These are phyloP conservation scores for Suillus subalutaceus DNA, from an alignment of 768 basidiomycete species.

Conservation along the genomic window DNA sequence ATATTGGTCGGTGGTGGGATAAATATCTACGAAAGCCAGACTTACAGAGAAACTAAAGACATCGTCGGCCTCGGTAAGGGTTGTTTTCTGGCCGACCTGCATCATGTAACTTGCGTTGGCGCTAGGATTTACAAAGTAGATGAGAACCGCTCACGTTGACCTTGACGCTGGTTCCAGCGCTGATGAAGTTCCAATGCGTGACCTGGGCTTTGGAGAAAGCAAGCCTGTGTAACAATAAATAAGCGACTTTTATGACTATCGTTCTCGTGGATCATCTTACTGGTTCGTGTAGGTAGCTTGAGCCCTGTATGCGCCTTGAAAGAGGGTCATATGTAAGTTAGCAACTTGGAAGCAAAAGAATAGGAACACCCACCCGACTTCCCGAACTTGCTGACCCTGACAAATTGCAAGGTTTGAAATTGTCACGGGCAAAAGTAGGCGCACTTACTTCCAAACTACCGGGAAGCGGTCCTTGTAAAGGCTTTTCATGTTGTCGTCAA, in stretches of 20 bases:
- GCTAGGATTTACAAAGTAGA: too few relatives aligned
- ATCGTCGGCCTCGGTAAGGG: neutral
- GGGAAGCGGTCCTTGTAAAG: neutral
- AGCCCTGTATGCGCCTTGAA: neutral
- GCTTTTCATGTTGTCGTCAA: neutral
- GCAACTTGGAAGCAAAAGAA: neutral
- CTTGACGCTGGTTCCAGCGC: neutral
- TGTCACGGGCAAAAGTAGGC: neutral
- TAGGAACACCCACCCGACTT: neutral
- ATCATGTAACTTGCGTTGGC: neutral
- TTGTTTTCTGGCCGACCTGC: neutral
- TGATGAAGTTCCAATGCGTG: neutral
- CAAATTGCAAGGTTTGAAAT: neutral
- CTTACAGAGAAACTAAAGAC: neutral
- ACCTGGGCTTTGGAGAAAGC: neutral
- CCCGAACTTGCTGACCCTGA: neutral
- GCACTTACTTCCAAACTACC: slow-evolving; percentile 1
- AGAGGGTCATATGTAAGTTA: neutral
- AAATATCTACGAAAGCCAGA: too few relatives aligned
- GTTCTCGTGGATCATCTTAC: neutral
- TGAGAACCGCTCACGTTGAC: neutral
- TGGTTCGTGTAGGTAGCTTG: neutral
- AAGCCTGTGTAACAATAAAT: neutral
- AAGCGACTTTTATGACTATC: neutral
- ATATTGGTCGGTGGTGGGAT: neutral